A percentile compares a stretch with the other conserved stretches of the same genome.
Conservation (phyloP, 257 asterid genomes). For the Solanum pinnatisectum region DNA sequence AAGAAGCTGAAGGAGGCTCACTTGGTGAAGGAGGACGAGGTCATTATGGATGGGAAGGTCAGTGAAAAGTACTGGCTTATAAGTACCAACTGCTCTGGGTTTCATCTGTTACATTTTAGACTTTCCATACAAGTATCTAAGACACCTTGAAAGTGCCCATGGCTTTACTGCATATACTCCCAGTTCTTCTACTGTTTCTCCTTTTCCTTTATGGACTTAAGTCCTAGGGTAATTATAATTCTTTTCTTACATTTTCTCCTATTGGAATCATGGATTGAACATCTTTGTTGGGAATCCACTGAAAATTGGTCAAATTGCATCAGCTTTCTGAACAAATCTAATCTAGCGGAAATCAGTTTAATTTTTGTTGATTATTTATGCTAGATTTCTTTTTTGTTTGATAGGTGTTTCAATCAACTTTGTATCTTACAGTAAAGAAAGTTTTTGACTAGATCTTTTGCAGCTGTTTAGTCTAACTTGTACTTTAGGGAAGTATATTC, state of each 20-base stretch:
- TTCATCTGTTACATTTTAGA: background rate
- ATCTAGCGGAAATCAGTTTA: background rate
- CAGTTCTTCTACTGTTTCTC: background rate
- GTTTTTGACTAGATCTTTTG: background rate
- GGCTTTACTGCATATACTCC: background rate
- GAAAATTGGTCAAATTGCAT: background rate
- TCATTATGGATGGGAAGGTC: constrained; percentile 65
- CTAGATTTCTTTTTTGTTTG: background rate
- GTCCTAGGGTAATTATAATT: background rate
- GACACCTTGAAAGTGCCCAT: background rate
- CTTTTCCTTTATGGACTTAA: background rate
- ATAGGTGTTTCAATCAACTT: background rate
- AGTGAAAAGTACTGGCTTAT: background rate
- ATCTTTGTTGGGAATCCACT: background rate
- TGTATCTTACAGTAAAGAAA: background rate
- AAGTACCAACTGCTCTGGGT: background rate
- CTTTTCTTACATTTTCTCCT: background rate
- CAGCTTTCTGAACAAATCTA: background rate
- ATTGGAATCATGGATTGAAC: background rate
- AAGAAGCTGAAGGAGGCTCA: constrained; percentile 77
- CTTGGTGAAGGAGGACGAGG: constrained; percentile 58
- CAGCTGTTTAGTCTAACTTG: background rate
- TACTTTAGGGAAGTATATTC: background rate
- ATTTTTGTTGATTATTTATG: background rate
- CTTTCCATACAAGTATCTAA: background rate